Conservation (phyloP, 495 filamentous ascomycete species). For the Podospora pseudopauciseta region DNA sequence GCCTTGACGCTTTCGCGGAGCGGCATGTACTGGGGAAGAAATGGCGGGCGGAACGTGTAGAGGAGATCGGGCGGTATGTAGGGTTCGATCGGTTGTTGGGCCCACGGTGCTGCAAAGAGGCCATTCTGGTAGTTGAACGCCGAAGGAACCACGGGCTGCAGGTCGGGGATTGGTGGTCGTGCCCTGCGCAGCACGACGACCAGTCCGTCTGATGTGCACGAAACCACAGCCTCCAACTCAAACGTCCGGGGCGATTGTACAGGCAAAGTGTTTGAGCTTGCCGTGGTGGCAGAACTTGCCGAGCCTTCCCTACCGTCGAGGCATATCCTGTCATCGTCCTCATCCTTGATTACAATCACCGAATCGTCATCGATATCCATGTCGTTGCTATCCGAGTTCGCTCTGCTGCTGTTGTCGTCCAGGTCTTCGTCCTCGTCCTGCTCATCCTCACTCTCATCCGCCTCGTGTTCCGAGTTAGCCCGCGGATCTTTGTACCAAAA, state of each 20-base stretch:
- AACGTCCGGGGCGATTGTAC: conserved; percentile 27
- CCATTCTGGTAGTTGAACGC: conserved; percentile 58
- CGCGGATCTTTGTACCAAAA: conserved; percentile 81
- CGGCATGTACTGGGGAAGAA: conserved; percentile 44
- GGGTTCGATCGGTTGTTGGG: conserved; percentile 53
- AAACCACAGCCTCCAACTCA: conserved; percentile 84
- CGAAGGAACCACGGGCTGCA: conserved; percentile 44
- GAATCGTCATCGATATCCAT: conserved; percentile 38
- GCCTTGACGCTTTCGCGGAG: conserved; percentile 42
- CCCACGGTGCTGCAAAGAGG: conserved; percentile 77
- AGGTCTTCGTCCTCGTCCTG: conserved; percentile 18
- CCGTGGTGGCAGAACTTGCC: neutral
- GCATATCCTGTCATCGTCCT: neutral
- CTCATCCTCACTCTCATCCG: conserved; percentile 35
- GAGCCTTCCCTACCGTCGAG: conserved; percentile 5
- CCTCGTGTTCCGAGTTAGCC: conserved; percentile 29
- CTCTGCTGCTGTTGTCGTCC: conserved; percentile 29
- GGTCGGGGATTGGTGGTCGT: conserved; percentile 62
- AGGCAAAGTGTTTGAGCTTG: conserved; percentile 22
- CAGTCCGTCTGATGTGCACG: conserved; percentile 84
- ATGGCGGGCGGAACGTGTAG: conserved; percentile 41
- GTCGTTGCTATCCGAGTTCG: conserved; percentile 6
- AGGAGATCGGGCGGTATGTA: conserved; percentile 41
- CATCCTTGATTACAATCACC: neutral
- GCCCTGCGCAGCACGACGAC: conserved; percentile 80